Evolutionary conservation across 2,329 filamentous ascomycete species (phyloP).

Genomic region (Aspergillus jensenii): DNA sequence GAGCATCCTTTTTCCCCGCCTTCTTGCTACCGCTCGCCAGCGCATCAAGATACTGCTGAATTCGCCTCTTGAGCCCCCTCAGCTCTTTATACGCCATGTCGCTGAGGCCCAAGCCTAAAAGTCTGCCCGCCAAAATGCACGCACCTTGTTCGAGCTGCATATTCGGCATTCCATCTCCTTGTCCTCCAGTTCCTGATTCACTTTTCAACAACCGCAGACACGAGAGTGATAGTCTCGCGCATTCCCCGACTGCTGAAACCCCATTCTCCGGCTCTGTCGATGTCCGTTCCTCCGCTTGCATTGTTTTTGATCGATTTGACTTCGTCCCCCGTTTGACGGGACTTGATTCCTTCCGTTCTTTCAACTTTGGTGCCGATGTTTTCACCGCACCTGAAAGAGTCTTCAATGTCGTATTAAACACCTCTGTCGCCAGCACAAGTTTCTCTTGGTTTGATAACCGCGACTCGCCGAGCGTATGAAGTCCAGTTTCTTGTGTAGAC

Average conservation of each 20-base stretch:
- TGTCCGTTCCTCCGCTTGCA: background rate
- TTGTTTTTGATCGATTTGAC: constrained; percentile 20
- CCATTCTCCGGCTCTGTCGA: constrained; percentile 24
- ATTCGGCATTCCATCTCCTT: constrained; percentile 26
- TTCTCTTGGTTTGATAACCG: constrained; percentile 38
- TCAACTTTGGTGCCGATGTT: constrained; percentile 12
- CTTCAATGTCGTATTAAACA: constrained; percentile 47
- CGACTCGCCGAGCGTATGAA: constrained; percentile 26
- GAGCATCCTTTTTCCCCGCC: constrained; percentile 9
- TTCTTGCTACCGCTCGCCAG: constrained; percentile 19
- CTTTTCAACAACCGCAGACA: constrained; percentile 37
- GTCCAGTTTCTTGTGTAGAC: constrained; percentile 24
- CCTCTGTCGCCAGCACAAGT: constrained; percentile 45
- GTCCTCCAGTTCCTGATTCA: constrained; percentile 20
- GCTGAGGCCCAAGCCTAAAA: constrained; percentile 41
- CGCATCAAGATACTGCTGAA: constrained; percentile 33
- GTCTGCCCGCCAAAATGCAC: constrained; percentile 42
- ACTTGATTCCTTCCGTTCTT: constrained; percentile 25
- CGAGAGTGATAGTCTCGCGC: constrained; percentile 40
- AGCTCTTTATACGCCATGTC: constrained; percentile 44
- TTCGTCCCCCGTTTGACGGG: constrained; percentile 31
- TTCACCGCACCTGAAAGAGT: constrained; percentile 42
- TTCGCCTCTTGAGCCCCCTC: constrained; percentile 37
- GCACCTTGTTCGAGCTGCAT: constrained; percentile 45
- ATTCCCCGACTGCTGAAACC: constrained; percentile 37